Percentiles rank a stretch among this genome's conserved stretches.
Evolutionary conservation across 768 basidiomycete species (phyloP).

Genomic region (Pleurotus eryngii): DNA sequence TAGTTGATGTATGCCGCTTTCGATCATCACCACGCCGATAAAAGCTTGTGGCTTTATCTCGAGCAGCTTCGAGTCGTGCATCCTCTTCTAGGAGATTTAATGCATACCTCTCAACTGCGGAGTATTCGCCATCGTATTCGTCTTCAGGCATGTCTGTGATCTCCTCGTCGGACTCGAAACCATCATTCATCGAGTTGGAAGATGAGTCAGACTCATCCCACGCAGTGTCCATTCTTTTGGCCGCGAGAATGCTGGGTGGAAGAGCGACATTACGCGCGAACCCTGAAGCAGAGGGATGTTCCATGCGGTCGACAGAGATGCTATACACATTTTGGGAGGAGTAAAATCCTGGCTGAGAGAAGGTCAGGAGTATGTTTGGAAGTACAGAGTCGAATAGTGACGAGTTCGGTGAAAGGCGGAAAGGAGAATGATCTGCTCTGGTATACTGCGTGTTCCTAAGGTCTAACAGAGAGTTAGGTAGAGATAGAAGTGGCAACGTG

Average conservation of each 20-base stretch:
- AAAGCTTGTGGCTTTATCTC: constrained; percentile 8
- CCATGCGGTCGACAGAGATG: too few species aligned
- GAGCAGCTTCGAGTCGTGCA: constrained; percentile 5
- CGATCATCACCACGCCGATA: constrained; percentile 10
- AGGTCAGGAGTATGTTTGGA: background rate
- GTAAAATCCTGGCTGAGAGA: background rate
- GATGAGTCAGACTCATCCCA: too few species aligned
- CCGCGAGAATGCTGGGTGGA: too few species aligned
- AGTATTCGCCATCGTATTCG: too few species aligned
- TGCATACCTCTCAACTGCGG: too few species aligned
- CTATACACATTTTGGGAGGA: constrained; percentile 14
- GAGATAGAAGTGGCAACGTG: background rate
- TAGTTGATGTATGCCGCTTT: constrained; percentile 5
- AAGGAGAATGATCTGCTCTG: background rate
- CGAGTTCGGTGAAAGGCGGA: background rate
- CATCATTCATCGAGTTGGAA: too few species aligned
- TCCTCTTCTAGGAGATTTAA: constrained; percentile 11
- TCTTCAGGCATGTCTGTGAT: too few species aligned
- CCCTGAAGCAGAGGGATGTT: too few species aligned
- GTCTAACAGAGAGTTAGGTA: constrained; percentile 1
- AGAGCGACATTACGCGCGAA: too few species aligned
- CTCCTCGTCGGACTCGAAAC: too few species aligned
- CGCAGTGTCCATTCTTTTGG: too few species aligned
- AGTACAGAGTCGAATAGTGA: background rate
- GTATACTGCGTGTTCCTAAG: background rate